Percentiles rank a stretch among this genome's conserved stretches.
phyloP scores from a whole-genome alignment of 2,329 filamentous ascomycete genomes.

The Paradendryphiella salina region DNA sequence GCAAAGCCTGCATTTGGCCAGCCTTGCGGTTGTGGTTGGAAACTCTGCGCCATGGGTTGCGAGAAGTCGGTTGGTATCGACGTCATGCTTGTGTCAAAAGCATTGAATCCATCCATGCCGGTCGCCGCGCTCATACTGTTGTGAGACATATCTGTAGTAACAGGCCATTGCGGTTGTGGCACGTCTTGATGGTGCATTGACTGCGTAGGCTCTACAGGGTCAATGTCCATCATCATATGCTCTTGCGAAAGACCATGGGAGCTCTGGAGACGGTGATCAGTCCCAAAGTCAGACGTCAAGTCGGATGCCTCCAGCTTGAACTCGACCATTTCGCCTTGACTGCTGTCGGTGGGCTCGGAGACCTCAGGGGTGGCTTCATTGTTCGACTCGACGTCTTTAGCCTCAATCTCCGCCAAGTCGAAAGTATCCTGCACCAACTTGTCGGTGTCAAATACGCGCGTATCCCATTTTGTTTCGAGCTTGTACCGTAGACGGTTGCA shows the following conservation, averaged over 20 bases:
- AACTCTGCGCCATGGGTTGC: conserved; percentile 39
- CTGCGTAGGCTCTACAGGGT: conserved; percentile 39
- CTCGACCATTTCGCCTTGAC: conserved; percentile 40
- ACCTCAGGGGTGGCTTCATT: conserved; percentile 31
- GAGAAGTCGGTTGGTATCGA: conserved; percentile 39
- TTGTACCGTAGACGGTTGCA: conserved; percentile 66
- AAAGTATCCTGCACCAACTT: conserved; percentile 63
- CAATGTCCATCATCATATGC: conserved; percentile 43
- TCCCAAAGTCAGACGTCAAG: conserved; percentile 29
- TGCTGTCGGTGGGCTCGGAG: conserved; percentile 31
- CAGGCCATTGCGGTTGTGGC: conserved; percentile 41
- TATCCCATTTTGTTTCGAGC: conserved; percentile 66
- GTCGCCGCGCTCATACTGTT: conserved; percentile 32
- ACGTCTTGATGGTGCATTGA: conserved; percentile 36
- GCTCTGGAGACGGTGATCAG: conserved; percentile 33
- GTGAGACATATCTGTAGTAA: conserved; percentile 40
- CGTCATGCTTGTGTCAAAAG: conserved; percentile 37
- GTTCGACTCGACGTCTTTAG: conserved; percentile 32
- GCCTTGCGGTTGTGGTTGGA: conserved; percentile 33
- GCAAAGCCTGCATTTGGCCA: conserved; percentile 45
- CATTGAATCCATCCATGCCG: conserved; percentile 36
- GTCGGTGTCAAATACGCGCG: conserved; percentile 57
- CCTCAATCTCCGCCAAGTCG: conserved; percentile 52
- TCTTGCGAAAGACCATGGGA: conserved; percentile 39
- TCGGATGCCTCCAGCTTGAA: conserved; percentile 44